phyloP scores from a whole-genome alignment of 805 yeast species.

The Lachancea lanzarotensis region DNA sequence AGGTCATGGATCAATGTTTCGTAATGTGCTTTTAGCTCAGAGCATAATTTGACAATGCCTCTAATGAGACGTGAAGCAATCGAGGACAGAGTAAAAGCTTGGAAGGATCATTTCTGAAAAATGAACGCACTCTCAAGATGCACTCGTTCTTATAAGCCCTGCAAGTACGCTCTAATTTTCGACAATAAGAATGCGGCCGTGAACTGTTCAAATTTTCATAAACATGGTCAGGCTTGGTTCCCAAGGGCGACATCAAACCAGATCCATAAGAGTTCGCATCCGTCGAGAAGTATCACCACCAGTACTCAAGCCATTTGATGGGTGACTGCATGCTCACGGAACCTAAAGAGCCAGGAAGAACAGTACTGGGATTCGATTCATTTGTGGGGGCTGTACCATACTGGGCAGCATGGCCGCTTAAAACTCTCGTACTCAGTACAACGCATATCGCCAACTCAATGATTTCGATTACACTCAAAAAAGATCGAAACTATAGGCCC shows the following conservation, averaged over 20 bases:
- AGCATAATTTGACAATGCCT: conserved; percentile 61
- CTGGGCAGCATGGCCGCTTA: conserved; percentile 84
- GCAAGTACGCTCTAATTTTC: conserved; percentile 59
- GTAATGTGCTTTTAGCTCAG: conserved; percentile 70
- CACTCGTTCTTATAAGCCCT: conserved; percentile 37
- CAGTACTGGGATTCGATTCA: conserved; percentile 53
- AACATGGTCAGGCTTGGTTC: conserved; percentile 82
- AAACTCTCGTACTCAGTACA: conserved; percentile 57
- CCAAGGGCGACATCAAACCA: conserved; percentile 59
- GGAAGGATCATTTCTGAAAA: conserved; percentile 48
- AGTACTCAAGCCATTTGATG: conserved; percentile 44
- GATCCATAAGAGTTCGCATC: conserved; percentile 51
- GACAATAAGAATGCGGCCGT: conserved; percentile 74
- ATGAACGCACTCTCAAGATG: conserved; percentile 39
- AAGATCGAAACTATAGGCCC: conserved; percentile 53
- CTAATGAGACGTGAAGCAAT: conserved; percentile 45
- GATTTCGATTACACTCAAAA: conserved; percentile 42
- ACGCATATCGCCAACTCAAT: conserved; percentile 44
- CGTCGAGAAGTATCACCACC: conserved; percentile 41
- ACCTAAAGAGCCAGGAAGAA: conserved; percentile 42
- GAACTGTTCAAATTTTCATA: conserved; percentile 81
- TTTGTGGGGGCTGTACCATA: conserved; percentile 68
- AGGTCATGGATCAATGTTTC: conserved; percentile 60
- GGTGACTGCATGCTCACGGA: conserved; percentile 59
- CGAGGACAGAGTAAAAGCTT: conserved; percentile 46